Percentiles rank a stretch among this genome's conserved stretches.
Evolutionary conservation across 257 asterid genomes (phyloP).

Genomic region (Ophiorrhiza pumila): DNA sequence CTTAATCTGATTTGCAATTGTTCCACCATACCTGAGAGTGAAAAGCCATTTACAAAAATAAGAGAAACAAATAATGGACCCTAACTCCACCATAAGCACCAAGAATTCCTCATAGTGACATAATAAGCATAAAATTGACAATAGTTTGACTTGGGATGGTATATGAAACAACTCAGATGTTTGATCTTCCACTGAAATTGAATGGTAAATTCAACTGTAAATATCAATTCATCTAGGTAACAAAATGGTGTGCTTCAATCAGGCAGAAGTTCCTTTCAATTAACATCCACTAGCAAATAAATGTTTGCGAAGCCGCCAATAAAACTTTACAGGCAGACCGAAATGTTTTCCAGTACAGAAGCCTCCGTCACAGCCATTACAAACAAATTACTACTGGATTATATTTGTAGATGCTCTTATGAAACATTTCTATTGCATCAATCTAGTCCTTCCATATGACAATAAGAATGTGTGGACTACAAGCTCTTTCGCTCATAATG

Average conservation of each 20-base stretch:
- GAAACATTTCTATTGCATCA: neutral
- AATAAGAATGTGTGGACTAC: neutral
- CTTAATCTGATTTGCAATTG: conserved; percentile 90
- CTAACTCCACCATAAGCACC: conserved; percentile 8
- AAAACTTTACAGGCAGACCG: neutral
- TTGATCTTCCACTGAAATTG: neutral
- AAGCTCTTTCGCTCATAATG: neutral
- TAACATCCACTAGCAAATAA: neutral
- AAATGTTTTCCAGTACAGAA: neutral
- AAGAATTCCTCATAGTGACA: neutral
- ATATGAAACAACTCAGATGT: neutral
- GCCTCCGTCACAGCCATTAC: neutral
- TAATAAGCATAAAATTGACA: neutral
- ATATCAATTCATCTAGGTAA: neutral
- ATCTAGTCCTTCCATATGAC: neutral
- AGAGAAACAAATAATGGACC: conserved; percentile 14
- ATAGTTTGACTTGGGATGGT: neutral
- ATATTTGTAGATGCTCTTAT: neutral
- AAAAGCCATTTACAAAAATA: conserved; percentile 21
- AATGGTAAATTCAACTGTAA: neutral
- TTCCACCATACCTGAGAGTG: conserved; percentile 86
- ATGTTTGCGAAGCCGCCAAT: neutral
- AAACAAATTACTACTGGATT: neutral
- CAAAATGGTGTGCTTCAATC: neutral
- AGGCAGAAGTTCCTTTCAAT: neutral